Conservation (phyloP, 164 flowering plant genomes). For the Umbilicus rupestris region DNA sequence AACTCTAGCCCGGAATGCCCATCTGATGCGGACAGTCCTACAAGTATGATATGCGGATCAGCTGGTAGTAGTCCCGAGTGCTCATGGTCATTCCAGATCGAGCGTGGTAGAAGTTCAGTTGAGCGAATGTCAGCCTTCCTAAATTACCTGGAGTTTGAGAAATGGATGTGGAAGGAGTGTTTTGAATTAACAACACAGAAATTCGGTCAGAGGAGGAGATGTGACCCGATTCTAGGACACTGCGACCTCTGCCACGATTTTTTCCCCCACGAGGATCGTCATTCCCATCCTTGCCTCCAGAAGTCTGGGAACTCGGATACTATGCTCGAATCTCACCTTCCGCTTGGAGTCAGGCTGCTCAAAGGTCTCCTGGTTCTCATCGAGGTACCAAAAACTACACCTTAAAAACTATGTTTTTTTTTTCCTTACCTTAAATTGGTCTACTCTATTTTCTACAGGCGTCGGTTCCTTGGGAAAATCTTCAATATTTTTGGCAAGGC, state of each 20-base stretch:
- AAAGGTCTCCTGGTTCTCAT: slow-evolving; percentile 51
- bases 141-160: slow-evolving; percentile 58
- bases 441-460: slow-evolving; percentile 44
- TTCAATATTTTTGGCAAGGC: slow-evolving; percentile 70
- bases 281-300: slow-evolving; percentile 54
- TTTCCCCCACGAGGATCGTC: slow-evolving; percentile 35
- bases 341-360: slow-evolving; percentile 52
- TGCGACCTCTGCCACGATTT: slow-evolving; percentile 47
- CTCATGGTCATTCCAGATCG: slow-evolving; percentile 51
- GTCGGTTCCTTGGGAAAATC: slow-evolving; percentile 58
- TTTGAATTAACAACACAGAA: slow-evolving; percentile 35
- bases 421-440: no score
- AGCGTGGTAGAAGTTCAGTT: slow-evolving; percentile 42
- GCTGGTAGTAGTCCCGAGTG: slow-evolving; percentile 26
- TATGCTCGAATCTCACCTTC: slow-evolving; percentile 29
- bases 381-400: slow-evolving; percentile 43
- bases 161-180: slow-evolving; percentile 85
- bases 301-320: slow-evolving; percentile 20
- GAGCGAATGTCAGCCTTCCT: slow-evolving; percentile 41
- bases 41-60: slow-evolving; percentile 29
- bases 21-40: slow-evolving; percentile 39
- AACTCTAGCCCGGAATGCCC: slow-evolving; percentile 24
- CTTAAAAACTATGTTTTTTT: no score
- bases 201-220: slow-evolving; percentile 50
- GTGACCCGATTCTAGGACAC: slow-evolving; percentile 30